Conservation (phyloP, 768 basidiomycete species). For the Punctularia strigosozonata region DNA sequence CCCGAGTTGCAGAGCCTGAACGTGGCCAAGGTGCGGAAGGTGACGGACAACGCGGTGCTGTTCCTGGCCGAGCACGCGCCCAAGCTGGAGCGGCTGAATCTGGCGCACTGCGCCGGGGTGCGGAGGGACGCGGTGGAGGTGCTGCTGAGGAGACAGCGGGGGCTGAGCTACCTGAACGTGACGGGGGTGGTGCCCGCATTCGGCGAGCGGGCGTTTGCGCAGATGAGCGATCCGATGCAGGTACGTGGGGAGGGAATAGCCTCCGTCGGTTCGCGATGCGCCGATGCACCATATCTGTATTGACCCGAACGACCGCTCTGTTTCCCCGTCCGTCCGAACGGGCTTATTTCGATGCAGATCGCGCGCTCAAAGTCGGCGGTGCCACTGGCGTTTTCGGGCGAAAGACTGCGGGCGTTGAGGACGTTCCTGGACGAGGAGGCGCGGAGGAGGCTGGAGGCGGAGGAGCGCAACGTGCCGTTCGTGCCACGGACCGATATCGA, state of each 20-base stretch:
- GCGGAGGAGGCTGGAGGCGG: slow-evolving; percentile 41
- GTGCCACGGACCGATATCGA: slow-evolving; percentile 25
- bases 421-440: slow-evolving; percentile 65
- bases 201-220: slow-evolving; percentile 59
- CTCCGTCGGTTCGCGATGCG: too few species aligned
- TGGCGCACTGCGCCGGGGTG: slow-evolving; percentile 79
- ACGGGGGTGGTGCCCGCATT: slow-evolving; percentile 76
- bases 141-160: slow-evolving; percentile 45
- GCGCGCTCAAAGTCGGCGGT: slow-evolving; percentile 24
- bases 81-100: slow-evolving; percentile 67
- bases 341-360: background rate
- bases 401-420: slow-evolving; percentile 50
- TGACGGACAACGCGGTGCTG: slow-evolving; percentile 79
- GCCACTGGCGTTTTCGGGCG: slow-evolving; percentile 72
- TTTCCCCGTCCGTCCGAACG: slow-evolving; percentile 5
- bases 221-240: slow-evolving; percentile 40
- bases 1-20: slow-evolving; percentile 64
- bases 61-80: slow-evolving; percentile 63
- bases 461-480: slow-evolving; percentile 49
- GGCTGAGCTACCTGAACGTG: slow-evolving; percentile 63
- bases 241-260: too few species aligned
- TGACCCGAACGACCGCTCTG: slow-evolving; percentile 4
- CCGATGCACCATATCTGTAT: background rate
- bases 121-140: slow-evolving; percentile 66
- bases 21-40: slow-evolving; percentile 65